phyloP scores from a whole-genome alignment of 2,329 filamentous ascomycete species.

The Hypoxylon sp. region DNA sequence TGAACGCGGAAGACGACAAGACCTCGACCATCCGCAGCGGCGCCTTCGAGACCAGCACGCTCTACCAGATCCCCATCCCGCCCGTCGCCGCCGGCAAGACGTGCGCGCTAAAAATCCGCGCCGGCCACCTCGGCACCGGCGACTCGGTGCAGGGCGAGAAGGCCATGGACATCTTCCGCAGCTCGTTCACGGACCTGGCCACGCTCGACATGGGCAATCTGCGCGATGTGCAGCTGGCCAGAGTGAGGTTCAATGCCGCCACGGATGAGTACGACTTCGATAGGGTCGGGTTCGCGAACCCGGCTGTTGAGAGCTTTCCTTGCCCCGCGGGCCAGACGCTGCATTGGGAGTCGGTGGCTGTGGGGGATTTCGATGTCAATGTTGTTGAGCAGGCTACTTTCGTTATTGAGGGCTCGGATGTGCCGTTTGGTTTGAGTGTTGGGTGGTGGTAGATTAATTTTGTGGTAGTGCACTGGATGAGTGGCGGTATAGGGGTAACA shows the following conservation, averaged over 20 bases:
- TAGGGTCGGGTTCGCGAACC: conserved; percentile 28
- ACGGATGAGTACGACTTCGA: conserved; percentile 39
- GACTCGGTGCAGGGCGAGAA: conserved; percentile 30
- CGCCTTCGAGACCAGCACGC: conserved; percentile 37
- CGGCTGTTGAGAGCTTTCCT: conserved; percentile 37
- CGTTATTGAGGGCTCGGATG: conserved; percentile 24
- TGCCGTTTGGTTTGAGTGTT: conserved; percentile 41
- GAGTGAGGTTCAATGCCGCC: conserved; percentile 35
- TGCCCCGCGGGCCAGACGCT: conserved; percentile 40
- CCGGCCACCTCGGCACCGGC: conserved; percentile 26
- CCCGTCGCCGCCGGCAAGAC: conserved; percentile 35
- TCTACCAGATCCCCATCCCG: conserved; percentile 43
- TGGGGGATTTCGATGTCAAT: conserved; percentile 38
- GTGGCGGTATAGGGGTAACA: no score
- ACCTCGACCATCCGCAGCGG: conserved; percentile 36
- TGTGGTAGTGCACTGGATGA: no score
- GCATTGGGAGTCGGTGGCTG: conserved; percentile 40
- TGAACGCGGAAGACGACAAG: conserved; percentile 11
- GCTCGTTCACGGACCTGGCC: conserved; percentile 38
- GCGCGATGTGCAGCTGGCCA: conserved; percentile 38
- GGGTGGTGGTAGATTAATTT: conserved; percentile 23
- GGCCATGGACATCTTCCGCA: conserved; percentile 42
- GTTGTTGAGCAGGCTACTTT: conserved; percentile 38
- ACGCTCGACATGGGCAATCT: conserved; percentile 37
- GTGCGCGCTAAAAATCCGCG: conserved; percentile 39